Percentiles rank a stretch among this genome's conserved stretches.
Conservation (phyloP, 139 green algal species). For the Micractinium sp. region DNA sequence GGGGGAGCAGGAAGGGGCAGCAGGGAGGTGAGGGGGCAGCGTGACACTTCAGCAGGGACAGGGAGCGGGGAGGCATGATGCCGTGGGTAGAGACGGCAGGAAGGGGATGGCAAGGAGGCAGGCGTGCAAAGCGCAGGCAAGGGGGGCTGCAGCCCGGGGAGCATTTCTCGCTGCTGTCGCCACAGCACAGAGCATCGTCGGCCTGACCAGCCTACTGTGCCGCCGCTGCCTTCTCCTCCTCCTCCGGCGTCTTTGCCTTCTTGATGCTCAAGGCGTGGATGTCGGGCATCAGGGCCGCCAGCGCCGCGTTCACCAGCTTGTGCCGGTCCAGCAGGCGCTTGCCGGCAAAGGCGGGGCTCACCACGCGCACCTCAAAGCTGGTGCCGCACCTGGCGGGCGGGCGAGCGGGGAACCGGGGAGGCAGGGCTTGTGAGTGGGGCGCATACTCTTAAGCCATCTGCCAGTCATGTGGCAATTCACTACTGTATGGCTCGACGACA, state of each 20-base stretch:
- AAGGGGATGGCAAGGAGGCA: neutral
- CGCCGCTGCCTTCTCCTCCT: neutral
- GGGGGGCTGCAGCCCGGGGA: neutral
- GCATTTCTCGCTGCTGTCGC: neutral
- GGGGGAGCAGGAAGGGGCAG: too few relatives aligned
- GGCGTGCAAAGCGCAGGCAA: neutral
- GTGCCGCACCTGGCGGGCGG: conserved; percentile 33
- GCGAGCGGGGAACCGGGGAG: neutral
- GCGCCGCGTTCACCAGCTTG: conserved; percentile 40
- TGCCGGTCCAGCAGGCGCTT: conserved; percentile 47
- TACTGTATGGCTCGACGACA: too few relatives aligned
- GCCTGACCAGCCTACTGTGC: neutral
- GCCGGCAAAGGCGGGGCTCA: conserved; percentile 24
- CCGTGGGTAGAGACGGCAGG: neutral
- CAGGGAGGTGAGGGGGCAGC: neutral
- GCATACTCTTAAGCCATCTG: neutral
- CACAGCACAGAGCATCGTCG: neutral
- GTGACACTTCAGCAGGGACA: neutral
- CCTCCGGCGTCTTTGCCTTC: conserved; percentile 13
- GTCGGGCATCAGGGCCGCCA: conserved; percentile 34
- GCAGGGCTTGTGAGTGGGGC: neutral
- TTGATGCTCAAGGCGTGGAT: conserved; percentile 51
- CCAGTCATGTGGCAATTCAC: too few relatives aligned
- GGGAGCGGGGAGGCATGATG: neutral
- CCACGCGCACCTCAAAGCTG: conserved; percentile 48